Evolutionary conservation across 345 rosid genomes (phyloP).

Genomic region (Hibiscus trionum): DNA sequence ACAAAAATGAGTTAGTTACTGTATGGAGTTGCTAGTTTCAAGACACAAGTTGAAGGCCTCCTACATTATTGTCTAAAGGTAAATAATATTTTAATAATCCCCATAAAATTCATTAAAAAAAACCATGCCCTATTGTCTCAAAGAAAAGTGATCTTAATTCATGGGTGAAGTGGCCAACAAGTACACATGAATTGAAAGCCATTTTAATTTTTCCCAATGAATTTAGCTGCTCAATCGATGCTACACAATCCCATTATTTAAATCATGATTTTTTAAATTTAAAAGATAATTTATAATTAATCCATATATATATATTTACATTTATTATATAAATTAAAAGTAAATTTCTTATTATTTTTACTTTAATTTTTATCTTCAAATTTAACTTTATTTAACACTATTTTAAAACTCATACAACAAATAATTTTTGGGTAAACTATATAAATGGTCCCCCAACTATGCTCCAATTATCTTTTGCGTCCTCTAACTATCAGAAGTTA

Average conservation of each 20-base stretch:
- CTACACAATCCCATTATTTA: conserved; percentile 21
- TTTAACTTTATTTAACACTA: too few relatives aligned
- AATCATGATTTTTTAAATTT: too few relatives aligned
- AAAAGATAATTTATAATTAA: too few relatives aligned
- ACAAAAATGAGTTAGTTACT: not conserved
- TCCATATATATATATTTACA: too few relatives aligned
- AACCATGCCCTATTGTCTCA: conserved; percentile 26
- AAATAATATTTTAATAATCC: conserved; percentile 11
- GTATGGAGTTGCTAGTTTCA: not conserved
- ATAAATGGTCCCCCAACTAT: too few relatives aligned
- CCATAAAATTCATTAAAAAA: conserved; percentile 12
- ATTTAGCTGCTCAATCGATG: conserved; percentile 24
- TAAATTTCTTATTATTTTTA: not conserved
- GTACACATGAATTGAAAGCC: conserved; percentile 29
- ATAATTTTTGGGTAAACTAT: too few relatives aligned
- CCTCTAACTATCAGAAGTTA: too few relatives aligned
- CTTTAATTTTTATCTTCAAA: too few relatives aligned
- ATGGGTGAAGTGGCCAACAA: conserved; percentile 54
- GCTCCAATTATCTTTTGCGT: too few relatives aligned
- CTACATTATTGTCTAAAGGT: conserved; percentile 21
- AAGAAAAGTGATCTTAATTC: conserved; percentile 18
- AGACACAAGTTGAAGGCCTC: conserved; percentile 28
- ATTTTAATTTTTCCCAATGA: not conserved
- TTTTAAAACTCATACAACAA: too few relatives aligned
- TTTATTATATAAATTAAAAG: too few relatives aligned